Evolutionary conservation across 2,329 filamentous ascomycete species (phyloP), one percentile per base, ranked within the genome.

Genomic region (Beauveria sp.): DNA sequence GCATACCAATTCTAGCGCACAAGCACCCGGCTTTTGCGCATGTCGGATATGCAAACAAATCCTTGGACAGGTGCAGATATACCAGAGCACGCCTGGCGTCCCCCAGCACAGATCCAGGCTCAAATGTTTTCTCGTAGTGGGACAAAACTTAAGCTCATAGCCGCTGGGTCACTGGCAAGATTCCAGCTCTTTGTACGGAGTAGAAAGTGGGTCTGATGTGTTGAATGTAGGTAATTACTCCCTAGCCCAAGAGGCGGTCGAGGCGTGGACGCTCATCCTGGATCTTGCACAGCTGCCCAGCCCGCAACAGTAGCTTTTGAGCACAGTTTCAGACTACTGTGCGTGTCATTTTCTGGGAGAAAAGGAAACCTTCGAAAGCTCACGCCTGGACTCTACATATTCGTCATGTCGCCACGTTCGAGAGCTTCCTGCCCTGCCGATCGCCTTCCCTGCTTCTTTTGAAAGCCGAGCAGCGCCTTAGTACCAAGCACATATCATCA

Each of bases 151-250:
- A 4, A 43, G 8, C 46, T 6, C 26, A 18, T 10, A 3, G 20
- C 30, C 40, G 38, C 28, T 22, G 38, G 38, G 22, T 30, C 38
- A 7, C 2, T 52, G 24, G n/a, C 45, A 59, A 59, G 47, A 52
- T 52, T 59, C 38, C 56, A 47, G 46, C 47, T 30, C 28, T 2
- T 6, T 14, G 34, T 14, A 38, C 34, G 5, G 5, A 38, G 34
- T 26, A 28, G 58, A 60, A 60, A 53, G 58, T 60, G 58, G 58
- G 58, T 53, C 58, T 45, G 26, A 9, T 20, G 10, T 30, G 57
- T 30, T 54, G 50, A 59, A 22, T 50, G 56, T 26, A 24, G 22
- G 22, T 24, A 24, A 24, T 24, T 24, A 24, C 22, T 24, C 22
- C 26, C 26, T 43, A 38, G 30, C 45, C 46, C 22, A 42, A 30